Base-by-base conservation (phyloP, 1,284 basidiomycete genomes). In the Naganishia albida region DNA sequence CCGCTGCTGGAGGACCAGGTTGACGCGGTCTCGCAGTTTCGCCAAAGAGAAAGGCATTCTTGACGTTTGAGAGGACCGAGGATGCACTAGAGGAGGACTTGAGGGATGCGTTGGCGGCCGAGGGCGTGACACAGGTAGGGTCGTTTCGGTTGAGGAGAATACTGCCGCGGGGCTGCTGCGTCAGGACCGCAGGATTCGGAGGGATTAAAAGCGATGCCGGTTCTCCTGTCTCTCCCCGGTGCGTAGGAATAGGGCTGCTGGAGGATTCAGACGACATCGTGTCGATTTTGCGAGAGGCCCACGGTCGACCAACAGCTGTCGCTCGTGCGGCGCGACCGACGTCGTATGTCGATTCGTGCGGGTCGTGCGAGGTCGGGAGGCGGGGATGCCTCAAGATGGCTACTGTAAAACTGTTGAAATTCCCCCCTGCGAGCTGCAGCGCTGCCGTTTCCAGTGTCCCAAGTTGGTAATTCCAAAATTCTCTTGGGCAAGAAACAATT, bases 141-240 rank as follows among this genome's bases (percentile, higher is more conserved):
- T 67, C 66, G 51, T 67, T 67, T 18, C 66, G 56, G 63, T 73
- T 73, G 3, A 73, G 51, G 8, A 73, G 69, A 56, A 73, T 73
- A 26, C 71, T 72, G 3, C 67, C 68, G 7, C 63, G 49, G 3
- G 70, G 72, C 38, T 69, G 68, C 20, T 62, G 51, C 8, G 64
- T 46, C 1, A 68, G 64, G 3, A 69, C n/a, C 7, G 71, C 68
- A 23, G 72, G 72, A 40, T 72, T 72, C 3, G 70, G 69, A 30
- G 71, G 70, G 23, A 66, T 63, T 20, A 73, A 59, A n/a, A 69
- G 65, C 10, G 72, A 73, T 12, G 39, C 40, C 42, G 25, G 8
- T 25, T 52, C 50, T 30, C 34, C 50, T 23, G 10, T 40, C 10
- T 26, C 20, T 13, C 42, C 20, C 53, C 43, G 51, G 7, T 15